Conservation (phyloP, 78 protist genomes). For the Chrysochromulina tobinii region DNA sequence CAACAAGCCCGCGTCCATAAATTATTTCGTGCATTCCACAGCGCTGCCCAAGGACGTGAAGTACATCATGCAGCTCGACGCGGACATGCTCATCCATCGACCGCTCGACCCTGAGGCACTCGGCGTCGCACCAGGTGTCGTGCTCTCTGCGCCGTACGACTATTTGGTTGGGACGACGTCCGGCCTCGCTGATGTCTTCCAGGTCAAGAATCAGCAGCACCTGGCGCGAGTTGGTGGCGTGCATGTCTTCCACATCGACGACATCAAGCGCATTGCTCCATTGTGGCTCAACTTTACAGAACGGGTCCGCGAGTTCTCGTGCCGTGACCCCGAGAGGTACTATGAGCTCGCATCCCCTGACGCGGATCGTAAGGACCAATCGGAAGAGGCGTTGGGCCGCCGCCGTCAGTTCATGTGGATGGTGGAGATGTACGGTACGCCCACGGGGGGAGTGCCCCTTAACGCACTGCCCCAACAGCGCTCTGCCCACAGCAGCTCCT, state of each 20-base stretch:
- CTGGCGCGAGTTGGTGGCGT: background rate
- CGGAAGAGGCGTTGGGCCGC: background rate
- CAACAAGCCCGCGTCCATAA: background rate
- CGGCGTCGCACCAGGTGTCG: background rate
- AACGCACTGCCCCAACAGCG: no score
- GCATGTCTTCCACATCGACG: background rate
- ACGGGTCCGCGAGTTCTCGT: background rate
- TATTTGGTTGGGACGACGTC: background rate
- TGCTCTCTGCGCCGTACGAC: background rate
- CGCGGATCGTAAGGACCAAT: background rate
- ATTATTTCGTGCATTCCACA: background rate
- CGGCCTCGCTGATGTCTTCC: background rate
- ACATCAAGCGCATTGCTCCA: background rate
- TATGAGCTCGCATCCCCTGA: background rate
- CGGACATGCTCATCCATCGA: background rate
- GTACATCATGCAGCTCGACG: background rate
- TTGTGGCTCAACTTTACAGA: background rate
- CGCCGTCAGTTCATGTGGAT: constrained; percentile 13
- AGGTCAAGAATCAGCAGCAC: background rate
- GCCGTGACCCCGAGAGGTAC: background rate
- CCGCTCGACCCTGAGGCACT: background rate
- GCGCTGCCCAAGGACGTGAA: background rate
- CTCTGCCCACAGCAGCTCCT: no score
- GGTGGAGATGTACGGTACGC: constrained; percentile 1
- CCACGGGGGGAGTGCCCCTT: no score